A percentile compares a stretch with the other conserved stretches of the same genome.
Conservation (phyloP, 164 flowering plant genomes). For the Taxillus chinensis region DNA sequence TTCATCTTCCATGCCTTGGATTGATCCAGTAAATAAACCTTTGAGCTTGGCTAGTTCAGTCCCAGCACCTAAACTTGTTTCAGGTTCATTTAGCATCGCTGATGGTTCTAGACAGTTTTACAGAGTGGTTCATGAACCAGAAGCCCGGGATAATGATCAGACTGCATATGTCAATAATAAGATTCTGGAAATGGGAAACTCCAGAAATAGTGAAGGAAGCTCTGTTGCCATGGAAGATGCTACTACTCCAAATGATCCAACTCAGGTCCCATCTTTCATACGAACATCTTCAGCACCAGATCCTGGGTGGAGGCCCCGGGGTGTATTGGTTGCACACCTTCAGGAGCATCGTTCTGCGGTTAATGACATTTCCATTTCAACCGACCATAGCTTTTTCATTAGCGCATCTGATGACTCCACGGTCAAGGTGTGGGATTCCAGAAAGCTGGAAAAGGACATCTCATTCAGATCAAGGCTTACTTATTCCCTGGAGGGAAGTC, state of each 20-base stretch:
- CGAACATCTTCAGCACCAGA: conserved; percentile 64
- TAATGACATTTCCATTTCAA: conserved; percentile 79
- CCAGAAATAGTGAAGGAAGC: conserved; percentile 42
- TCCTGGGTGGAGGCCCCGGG: conserved; percentile 96
- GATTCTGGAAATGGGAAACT: conserved; percentile 51
- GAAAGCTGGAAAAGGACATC: conserved; percentile 89
- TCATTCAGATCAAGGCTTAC: conserved; percentile 92
- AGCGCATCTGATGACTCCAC: conserved; percentile 98
- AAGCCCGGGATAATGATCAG: conserved; percentile 61
- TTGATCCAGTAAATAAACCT: conserved; percentile 61
- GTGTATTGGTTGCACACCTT: conserved; percentile 92
- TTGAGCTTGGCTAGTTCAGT: conserved; percentile 64
- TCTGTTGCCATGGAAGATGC: conserved; percentile 34
- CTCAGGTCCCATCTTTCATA: conserved; percentile 40
- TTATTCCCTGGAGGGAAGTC: conserved; percentile 77
- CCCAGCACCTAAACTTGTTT: conserved; percentile 69
- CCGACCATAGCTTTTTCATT: conserved; percentile 85
- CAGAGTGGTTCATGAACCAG: conserved; percentile 82
- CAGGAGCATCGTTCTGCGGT: conserved; percentile 99
- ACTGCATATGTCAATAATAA: conserved; percentile 32
- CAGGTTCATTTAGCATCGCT: conserved; percentile 64
- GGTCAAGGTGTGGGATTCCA: conserved; percentile 94
- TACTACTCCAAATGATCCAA: conserved; percentile 36
- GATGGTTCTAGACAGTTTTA: conserved; percentile 60
- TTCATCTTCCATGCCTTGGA: conserved; percentile 72